Conservation (phyloP, 352 stramenopile genomes). For the Pythium guiyangense region DNA sequence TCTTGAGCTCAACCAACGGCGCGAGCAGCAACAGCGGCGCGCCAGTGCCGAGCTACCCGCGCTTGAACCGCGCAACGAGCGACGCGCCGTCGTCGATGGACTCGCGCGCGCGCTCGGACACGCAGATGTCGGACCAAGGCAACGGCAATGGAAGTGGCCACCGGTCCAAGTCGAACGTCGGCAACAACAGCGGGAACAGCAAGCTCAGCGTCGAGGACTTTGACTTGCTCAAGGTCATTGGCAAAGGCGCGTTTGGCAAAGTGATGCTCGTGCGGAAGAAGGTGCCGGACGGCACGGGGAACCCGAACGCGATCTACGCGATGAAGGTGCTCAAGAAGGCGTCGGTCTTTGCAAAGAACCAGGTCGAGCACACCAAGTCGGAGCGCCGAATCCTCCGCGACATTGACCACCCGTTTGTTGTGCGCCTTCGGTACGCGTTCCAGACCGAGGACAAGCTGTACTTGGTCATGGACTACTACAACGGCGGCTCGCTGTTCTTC, state of each 20-base stretch:
- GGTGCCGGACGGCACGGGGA: slow-evolving; percentile 52
- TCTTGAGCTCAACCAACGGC: neutral
- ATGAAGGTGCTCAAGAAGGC: slow-evolving; percentile 94
- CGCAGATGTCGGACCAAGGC: slow-evolving; percentile 62
- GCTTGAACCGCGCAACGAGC: slow-evolving; percentile 52
- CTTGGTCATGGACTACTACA: slow-evolving; percentile 93
- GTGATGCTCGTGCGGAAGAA: slow-evolving; percentile 95
- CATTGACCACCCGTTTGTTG: slow-evolving; percentile 92
- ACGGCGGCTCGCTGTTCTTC: slow-evolving; percentile 90
- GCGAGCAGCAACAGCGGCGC: slow-evolving; percentile 10
- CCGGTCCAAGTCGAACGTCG: slow-evolving; percentile 43
- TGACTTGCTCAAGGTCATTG: slow-evolving; percentile 94
- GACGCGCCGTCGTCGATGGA: slow-evolving; percentile 37
- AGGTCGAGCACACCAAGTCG: slow-evolving; percentile 92
- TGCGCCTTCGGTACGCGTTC: slow-evolving; percentile 92
- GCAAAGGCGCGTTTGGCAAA: slow-evolving; percentile 95
- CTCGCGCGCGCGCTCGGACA: slow-evolving; percentile 58
- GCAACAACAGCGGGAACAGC: slow-evolving; percentile 28
- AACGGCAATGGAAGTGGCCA: slow-evolving; percentile 3
- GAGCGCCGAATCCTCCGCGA: slow-evolving; percentile 88
- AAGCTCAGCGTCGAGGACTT: slow-evolving; percentile 92
- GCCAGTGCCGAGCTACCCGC: slow-evolving; percentile 28
- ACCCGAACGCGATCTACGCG: slow-evolving; percentile 85
- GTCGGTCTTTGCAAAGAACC: slow-evolving; percentile 89
- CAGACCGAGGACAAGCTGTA: slow-evolving; percentile 93